These are phyloP conservation scores for Leptosphaerulina australis DNA, from an alignment of 2,329 filamentous ascomycete genomes.

Conservation along the genomic window DNA sequence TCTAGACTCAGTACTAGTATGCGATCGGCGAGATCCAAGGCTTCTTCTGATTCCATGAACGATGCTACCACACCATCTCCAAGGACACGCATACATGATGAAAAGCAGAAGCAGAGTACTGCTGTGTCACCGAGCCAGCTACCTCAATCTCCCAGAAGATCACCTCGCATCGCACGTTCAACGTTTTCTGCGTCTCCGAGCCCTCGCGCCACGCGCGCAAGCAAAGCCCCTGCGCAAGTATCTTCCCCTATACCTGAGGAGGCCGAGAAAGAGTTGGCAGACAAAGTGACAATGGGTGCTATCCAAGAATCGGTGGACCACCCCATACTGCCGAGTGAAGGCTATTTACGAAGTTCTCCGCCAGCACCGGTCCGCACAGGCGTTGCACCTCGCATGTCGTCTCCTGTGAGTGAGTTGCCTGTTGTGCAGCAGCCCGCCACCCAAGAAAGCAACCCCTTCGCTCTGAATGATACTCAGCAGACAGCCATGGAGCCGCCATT, in stretches of 20 bases:
- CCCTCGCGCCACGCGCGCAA: slow-evolving; percentile 2
- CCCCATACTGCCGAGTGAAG: slow-evolving; percentile 10
- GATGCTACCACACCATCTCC: slow-evolving; percentile 28
- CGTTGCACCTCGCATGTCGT: slow-evolving; percentile 20
- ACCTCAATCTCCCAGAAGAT: background rate
- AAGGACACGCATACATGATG: slow-evolving; percentile 23
- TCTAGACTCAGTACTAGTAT: slow-evolving; percentile 15
- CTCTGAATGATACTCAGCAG: slow-evolving; percentile 39
- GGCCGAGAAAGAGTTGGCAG: background rate
- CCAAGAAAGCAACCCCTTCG: slow-evolving; percentile 30
- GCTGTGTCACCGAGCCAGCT: slow-evolving; percentile 6
- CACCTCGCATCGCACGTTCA: slow-evolving; percentile 3
- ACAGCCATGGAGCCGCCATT: slow-evolving; percentile 18
- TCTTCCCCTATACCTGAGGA: background rate
- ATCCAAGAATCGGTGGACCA: background rate
- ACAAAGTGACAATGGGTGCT: background rate
- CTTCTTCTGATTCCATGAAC: slow-evolving; percentile 23
- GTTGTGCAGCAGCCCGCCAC: slow-evolving; percentile 21
- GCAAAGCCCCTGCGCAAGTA: background rate
- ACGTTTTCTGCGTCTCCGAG: slow-evolving; percentile 4
- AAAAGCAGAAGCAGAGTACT: slow-evolving; percentile 11
- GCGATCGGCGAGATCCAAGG: slow-evolving; percentile 24
- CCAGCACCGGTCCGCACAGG: slow-evolving; percentile 11
- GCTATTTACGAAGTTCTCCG: slow-evolving; percentile 20
- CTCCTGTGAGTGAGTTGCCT: slow-evolving; percentile 6